phyloP scores from a whole-genome alignment of 345 rosid species.

The Citrus cavaleriei region DNA sequence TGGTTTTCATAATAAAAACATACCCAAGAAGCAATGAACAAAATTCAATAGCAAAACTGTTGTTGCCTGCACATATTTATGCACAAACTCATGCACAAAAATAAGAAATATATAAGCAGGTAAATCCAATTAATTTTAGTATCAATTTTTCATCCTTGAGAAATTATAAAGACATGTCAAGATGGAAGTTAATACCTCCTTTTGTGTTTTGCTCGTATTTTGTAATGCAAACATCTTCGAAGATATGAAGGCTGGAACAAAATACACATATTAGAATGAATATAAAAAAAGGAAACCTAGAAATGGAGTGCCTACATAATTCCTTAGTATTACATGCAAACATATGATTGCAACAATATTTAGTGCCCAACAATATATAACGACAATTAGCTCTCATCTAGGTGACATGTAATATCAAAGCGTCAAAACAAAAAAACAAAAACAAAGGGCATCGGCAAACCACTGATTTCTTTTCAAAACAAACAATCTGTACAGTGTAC shows the following conservation, averaged over 20 bases:
- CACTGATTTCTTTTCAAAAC: not conserved
- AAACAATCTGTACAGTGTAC: not conserved
- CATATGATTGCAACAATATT: not conserved
- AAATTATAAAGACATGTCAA: not conserved
- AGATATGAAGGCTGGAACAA: conserved; percentile 69
- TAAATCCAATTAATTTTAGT: not conserved
- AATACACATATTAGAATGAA: conserved; percentile 3
- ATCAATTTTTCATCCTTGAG: not conserved
- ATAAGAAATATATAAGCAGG: not conserved
- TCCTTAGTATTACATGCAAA: not conserved
- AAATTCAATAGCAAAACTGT: not conserved
- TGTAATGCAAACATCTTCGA: conserved; percentile 67
- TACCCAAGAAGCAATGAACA: not conserved
- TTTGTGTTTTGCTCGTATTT: conserved; percentile 46
- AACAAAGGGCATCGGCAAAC: not conserved
- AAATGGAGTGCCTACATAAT: not conserved
- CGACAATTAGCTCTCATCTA: not conserved
- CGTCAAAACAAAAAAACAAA: not conserved
- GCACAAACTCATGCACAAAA: not conserved
- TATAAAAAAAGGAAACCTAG: not conserved
- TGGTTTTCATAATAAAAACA: not conserved
- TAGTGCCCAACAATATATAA: not conserved
- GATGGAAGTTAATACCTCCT: conserved; percentile 43
- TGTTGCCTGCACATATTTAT: not conserved
- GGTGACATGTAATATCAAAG: not conserved